phyloP scores from a whole-genome alignment of 2,329 filamentous ascomycete species.

The Lachnellula arida region DNA sequence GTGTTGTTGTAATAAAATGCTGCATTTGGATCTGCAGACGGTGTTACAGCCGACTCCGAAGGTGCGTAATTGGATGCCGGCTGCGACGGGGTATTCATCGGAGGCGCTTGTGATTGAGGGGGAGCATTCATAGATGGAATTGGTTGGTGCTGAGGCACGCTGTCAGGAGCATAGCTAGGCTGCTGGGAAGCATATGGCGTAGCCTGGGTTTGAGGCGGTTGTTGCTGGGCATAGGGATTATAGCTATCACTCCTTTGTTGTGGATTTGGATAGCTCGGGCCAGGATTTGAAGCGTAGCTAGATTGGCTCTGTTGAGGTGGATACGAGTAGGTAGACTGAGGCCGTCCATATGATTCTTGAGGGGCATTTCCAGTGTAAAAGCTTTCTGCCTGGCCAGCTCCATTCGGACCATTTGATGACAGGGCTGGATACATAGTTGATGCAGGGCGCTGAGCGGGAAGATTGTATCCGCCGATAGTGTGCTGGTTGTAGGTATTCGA shows the following conservation, averaged over 20 bases:
- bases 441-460: constrained; percentile 46
- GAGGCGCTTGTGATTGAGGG: constrained; percentile 24
- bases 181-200: constrained; percentile 26
- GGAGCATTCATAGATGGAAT: constrained; percentile 18
- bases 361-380: constrained; percentile 71
- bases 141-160: constrained; percentile 25
- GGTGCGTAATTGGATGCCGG: constrained; percentile 33
- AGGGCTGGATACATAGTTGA: constrained; percentile 69
- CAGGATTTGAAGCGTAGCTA: constrained; percentile 19
- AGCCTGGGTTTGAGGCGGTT: constrained; percentile 41
- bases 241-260: constrained; percentile 24
- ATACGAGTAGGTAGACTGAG: constrained; percentile 49
- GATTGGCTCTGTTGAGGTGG: constrained; percentile 33
- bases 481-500: constrained; percentile 90
- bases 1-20: constrained; percentile 53
- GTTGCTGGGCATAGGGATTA: constrained; percentile 33
- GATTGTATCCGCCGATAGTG: constrained; percentile 59
- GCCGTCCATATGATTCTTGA: constrained; percentile 43
- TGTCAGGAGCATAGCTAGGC: constrained; percentile 11
- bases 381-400: constrained; percentile 60
- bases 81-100: constrained; percentile 28
- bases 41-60: constrained; percentile 33
- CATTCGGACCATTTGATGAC: constrained; percentile 45
- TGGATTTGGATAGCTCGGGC: constrained; percentile 13
- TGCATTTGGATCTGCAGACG: constrained; percentile 47